A percentile compares a stretch with the other conserved stretches of the same genome.
Conservation (phyloP, 257 asterid species). For the Solanum appendiculatum region DNA sequence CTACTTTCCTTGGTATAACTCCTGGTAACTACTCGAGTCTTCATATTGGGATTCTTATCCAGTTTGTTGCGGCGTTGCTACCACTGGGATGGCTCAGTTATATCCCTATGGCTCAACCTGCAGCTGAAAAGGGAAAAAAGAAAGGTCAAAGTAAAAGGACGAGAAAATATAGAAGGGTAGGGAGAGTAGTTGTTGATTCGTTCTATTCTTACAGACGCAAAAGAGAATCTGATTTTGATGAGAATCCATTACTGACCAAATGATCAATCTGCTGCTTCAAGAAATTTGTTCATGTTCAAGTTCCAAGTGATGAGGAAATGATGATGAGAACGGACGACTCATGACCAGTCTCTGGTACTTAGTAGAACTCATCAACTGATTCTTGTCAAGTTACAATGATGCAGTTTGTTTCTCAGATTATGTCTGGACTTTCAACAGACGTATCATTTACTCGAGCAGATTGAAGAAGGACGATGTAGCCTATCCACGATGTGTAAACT, state of each 20-base stretch:
- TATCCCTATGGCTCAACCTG: constrained; percentile 31
- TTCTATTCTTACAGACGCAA: constrained; percentile 44
- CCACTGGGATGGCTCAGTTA: constrained; percentile 51
- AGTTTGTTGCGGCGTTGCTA: constrained; percentile 58
- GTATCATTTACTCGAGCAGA: not conserved
- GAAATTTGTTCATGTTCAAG: not conserved
- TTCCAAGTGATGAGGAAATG: not conserved
- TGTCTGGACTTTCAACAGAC: not conserved
- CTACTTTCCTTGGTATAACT: constrained; percentile 55
- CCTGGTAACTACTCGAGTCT: constrained; percentile 52
- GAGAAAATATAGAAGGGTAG: constrained; percentile 45
- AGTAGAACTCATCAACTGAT: not conserved
- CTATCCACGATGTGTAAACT: not conserved
- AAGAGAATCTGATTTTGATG: constrained; percentile 46
- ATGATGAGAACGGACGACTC: not conserved
- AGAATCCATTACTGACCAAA: not conserved
- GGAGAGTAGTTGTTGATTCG: constrained; percentile 35
- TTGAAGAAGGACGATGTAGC: not conserved
- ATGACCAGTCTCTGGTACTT: not conserved
- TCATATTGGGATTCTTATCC: constrained; percentile 56
- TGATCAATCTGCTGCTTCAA: not conserved
- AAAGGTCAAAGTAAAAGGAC: constrained; percentile 33
- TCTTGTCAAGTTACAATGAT: not conserved
- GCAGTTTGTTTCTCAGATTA: not conserved
- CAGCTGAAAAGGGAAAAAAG: constrained; percentile 30